Conservation (phyloP, 2,329 filamentous ascomycete genomes). For the Xylariaceae sp. region DNA sequence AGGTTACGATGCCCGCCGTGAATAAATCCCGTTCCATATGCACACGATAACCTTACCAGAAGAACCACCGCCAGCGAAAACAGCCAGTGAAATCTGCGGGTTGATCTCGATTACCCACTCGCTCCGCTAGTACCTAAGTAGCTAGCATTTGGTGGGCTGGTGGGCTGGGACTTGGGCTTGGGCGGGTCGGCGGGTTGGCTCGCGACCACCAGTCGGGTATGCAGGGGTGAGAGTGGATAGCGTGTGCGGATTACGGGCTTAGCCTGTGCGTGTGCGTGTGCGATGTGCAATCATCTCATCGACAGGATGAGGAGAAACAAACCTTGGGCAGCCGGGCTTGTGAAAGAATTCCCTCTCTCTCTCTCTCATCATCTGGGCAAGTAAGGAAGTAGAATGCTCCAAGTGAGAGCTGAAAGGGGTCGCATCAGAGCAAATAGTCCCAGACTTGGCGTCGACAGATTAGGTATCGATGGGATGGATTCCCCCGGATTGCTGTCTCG, state of each 20-base stretch:
- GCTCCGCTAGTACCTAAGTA: background rate
- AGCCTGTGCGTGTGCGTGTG: no score
- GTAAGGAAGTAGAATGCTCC: background rate
- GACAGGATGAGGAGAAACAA: constrained; percentile 18
- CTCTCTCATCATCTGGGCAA: background rate
- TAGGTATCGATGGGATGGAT: no score
- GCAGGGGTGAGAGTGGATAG: constrained; percentile 20
- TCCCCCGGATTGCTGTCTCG: no score
- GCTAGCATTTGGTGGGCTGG: background rate
- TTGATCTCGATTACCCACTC: background rate
- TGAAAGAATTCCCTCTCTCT: background rate
- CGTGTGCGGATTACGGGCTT: background rate
- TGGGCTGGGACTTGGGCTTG: constrained; percentile 4
- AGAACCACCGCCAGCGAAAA: background rate
- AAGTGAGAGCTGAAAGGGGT: background rate
- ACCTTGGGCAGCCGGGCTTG: constrained; percentile 14
- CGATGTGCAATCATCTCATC: no score
- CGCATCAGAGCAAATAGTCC: no score
- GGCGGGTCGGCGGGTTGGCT: constrained; percentile 17
- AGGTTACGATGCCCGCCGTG: no score
- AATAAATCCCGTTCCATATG: constrained; percentile 1
- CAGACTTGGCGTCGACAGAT: no score
- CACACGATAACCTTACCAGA: constrained; percentile 7
- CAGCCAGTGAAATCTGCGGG: background rate
- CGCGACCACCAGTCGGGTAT: constrained; percentile 15